Conservation (phyloP, 441 rosid genomes). For the Adansonia madagascariensis region DNA sequence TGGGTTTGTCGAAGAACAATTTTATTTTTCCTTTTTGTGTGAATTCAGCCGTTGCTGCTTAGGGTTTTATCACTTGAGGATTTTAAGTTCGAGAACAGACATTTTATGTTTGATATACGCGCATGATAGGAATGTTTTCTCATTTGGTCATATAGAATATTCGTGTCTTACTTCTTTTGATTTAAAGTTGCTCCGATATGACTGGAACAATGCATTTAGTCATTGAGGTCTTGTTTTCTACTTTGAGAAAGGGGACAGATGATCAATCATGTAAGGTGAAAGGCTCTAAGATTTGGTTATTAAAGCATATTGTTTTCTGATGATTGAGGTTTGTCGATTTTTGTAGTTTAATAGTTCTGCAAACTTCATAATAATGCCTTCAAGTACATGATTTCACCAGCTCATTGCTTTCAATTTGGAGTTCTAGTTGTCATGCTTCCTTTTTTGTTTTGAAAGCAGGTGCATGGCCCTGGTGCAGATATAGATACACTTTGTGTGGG, state of each 20-base stretch:
- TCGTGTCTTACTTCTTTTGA: background rate
- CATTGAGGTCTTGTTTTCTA: background rate
- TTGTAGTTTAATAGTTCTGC: background rate
- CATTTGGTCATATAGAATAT: background rate
- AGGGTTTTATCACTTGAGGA: background rate
- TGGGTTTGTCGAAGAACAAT: background rate
- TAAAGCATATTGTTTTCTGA: background rate
- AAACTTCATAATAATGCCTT: background rate
- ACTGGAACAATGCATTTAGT: background rate
- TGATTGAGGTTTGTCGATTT: background rate
- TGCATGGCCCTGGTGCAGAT: constrained; percentile 99
- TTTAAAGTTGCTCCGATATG: background rate
- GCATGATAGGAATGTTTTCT: background rate
- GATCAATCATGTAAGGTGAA: too few relatives aligned
- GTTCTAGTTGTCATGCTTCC: constrained; percentile 6
- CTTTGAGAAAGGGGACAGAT: background rate
- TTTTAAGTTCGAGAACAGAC: background rate
- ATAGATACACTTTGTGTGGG: constrained; percentile 95
- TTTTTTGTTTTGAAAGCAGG: constrained; percentile 47
- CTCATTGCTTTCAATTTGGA: background rate
- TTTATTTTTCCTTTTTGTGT: background rate
- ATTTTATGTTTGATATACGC: background rate
- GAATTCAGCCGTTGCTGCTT: background rate
- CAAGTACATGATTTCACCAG: background rate
- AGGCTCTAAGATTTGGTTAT: background rate